Base-by-base conservation (phyloP, 1,284 basidiomycete genomes). In the Leccinum griseonigrum region DNA sequence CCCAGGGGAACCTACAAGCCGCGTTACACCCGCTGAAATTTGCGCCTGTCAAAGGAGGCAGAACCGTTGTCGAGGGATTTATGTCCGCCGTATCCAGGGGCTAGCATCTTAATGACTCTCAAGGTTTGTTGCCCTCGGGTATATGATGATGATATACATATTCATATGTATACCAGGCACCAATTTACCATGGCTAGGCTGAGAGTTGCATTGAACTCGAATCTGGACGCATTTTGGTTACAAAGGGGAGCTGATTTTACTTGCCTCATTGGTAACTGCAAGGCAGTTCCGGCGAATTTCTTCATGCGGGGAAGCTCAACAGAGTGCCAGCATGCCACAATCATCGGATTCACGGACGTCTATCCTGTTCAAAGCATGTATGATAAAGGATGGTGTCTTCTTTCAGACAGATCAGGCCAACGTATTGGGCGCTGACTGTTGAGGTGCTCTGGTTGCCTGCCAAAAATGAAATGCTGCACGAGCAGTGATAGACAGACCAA, bases 301-400 rank as follows among this genome's bases (percentile, higher is more conserved):
- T 68, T 71, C 56, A 81, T 50, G 16, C 79, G 79, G 2, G 81
- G 79, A 6, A 82, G 69, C 65, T 81, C 80, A 63, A 8, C 32
- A 28, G 38, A 57, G 18, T 22, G 32, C 3, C 31, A 53, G 4
- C 18, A 60, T 36, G 34, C 11, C 43, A 13, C 11, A 22, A 26
- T 28, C 26, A 13, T 28, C 13, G 48, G 48, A 5, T 18, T 11
- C 48, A 9, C 26, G 11, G 3, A 46, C 9, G 4, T 46, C 6
- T 4, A 18, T 46, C 26, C 48, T 50, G 7, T 50, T 28, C 48
- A 28, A 16, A 4, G 48, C 13, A 28, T 26, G 7, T 11, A 13
- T 4, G 26, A 14, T 28, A 50, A 3, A 46, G 10, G 16, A 10
- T 36, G 13, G 14, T 38, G 10, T 22, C 18, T 26, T 50, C 14